Evolutionary conservation across 768 basidiomycete genomes (phyloP), one percentile per base, ranked within the genome.

Genomic region (Trametes cingulata): DNA sequence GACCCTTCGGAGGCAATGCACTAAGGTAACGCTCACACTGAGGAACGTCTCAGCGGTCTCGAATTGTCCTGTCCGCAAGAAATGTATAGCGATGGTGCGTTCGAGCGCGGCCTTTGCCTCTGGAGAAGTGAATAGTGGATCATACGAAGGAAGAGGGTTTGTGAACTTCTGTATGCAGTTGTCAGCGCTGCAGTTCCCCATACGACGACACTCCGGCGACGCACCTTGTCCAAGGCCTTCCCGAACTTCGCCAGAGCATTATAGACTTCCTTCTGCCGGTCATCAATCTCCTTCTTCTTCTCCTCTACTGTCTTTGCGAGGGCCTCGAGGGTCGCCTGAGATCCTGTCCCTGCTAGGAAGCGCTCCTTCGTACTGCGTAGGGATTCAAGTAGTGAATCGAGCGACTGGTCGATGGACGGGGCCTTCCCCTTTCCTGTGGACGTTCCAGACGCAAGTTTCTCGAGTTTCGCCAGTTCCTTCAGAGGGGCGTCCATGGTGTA

Each of bases 171-270:
- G 49, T n/a, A 39, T 9, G 14, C 2, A 6, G 17, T 22, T 13
- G 29, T 29, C 24, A 40, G 25, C 20, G 14, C n/a, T 36, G 13
- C 12, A 45, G 5, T 27, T 20, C 27, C 39, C n/a, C 19, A 17
- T 35, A 37, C 35, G 41, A 58, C n/a, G 20, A 14, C 35, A 20
- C 14, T 24, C 15, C 17, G 20, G 15, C 9, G 19, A 24, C 80
- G 42, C 56, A 91, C 96, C 88, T 97, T 98, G 70, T 98, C 96
- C 70, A 98, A 73, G 0, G 86, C 82, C 75, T 95, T 98, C 27
- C 92, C 93, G 37, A 95, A 79, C 65, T 85, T 84, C 25, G 86
- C 83, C 9, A 97, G 74, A 2, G 87, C 85, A 19, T 80, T 83
- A 67, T 95, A 92, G 35, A 93, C 81, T 65, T 95, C 94, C 73